These are phyloP conservation scores for Fusarium floridanum DNA, from an alignment of 2,329 filamentous ascomycete species.

Conservation along the genomic window DNA sequence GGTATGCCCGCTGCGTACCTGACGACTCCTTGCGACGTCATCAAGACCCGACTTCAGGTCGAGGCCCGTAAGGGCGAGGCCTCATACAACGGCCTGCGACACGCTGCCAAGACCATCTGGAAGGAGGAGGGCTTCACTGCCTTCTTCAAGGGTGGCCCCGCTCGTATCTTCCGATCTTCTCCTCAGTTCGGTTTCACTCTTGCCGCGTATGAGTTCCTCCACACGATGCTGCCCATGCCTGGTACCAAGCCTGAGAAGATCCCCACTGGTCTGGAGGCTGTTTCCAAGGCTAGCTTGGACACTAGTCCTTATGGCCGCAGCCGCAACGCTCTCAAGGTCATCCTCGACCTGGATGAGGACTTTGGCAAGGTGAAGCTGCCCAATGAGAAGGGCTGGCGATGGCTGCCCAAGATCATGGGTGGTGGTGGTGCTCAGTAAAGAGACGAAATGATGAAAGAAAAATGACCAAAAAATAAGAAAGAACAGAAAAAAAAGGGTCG, in stretches of 20 bases:
- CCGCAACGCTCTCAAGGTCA: slow-evolving; percentile 93
- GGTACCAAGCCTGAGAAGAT: slow-evolving; percentile 69
- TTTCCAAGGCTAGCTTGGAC: slow-evolving; percentile 48
- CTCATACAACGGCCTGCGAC: slow-evolving; percentile 86
- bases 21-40: slow-evolving; percentile 97
- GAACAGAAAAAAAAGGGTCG: neutral
- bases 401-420: slow-evolving; percentile 64
- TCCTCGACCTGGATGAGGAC: slow-evolving; percentile 92
- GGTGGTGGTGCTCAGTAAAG: slow-evolving; percentile 50
- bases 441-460: slow-evolving; percentile 5
- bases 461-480: slow-evolving; percentile 5
- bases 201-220: slow-evolving; percentile 92
- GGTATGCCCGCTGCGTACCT: slow-evolving; percentile 94
- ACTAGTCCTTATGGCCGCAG: slow-evolving; percentile 71
- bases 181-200: slow-evolving; percentile 99
- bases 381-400: slow-evolving; percentile 65
- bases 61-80: slow-evolving; percentile 96
- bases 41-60: slow-evolving; percentile 98
- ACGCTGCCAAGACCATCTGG: slow-evolving; percentile 86
- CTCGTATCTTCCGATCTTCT: slow-evolving; percentile 93
- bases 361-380: slow-evolving; percentile 82
- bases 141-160: slow-evolving; percentile 98
- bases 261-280: slow-evolving; percentile 71
- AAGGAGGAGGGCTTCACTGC: slow-evolving; percentile 94
- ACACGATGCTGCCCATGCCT: slow-evolving; percentile 80